A percentile compares a stretch with the other conserved stretches of the same genome.
Conservation (phyloP, 805 yeast species). For the Kazachstania martiniae region DNA sequence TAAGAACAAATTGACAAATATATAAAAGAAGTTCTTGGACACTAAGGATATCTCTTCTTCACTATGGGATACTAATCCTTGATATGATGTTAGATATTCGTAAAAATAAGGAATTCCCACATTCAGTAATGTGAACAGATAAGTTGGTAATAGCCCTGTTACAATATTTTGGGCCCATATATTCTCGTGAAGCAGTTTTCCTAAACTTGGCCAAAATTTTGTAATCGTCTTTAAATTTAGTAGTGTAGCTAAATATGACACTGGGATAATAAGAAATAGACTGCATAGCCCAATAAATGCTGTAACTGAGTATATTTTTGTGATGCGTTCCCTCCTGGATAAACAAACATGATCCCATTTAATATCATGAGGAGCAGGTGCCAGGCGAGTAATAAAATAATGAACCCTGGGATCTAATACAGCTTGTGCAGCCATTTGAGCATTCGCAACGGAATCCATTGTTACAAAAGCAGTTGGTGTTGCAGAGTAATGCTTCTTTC, state of each 20-base stretch:
- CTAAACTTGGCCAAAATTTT: constrained; percentile 75
- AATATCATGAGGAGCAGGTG: constrained; percentile 94
- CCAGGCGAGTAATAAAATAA: constrained; percentile 68
- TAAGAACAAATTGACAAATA: constrained; percentile 84
- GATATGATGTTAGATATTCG: constrained; percentile 70
- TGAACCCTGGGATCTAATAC: constrained; percentile 84
- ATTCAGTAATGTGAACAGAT: constrained; percentile 78
- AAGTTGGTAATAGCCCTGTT: constrained; percentile 85
- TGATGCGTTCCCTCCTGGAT: constrained; percentile 58
- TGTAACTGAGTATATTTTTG: constrained; percentile 36
- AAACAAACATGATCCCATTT: constrained; percentile 86
- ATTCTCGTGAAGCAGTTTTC: constrained; percentile 49
- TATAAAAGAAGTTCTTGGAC: constrained; percentile 86
- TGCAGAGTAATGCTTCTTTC: constrained; percentile 62
- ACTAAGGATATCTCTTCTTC: constrained; percentile 88
- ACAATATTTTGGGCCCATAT: constrained; percentile 69
- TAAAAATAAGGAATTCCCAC: constrained; percentile 76
- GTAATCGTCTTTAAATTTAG: constrained; percentile 69
- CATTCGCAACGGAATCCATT: constrained; percentile 89
- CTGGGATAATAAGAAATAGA: constrained; percentile 69
- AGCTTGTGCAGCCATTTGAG: constrained; percentile 95
- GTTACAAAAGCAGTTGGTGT: constrained; percentile 91
- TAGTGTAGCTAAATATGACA: constrained; percentile 73
- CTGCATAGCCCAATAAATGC: constrained; percentile 39
- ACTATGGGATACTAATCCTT: constrained; percentile 84